Evolutionary conservation across 2,329 filamentous ascomycete species (phyloP).

Genomic region (Torrubiella hemipterigena): DNA sequence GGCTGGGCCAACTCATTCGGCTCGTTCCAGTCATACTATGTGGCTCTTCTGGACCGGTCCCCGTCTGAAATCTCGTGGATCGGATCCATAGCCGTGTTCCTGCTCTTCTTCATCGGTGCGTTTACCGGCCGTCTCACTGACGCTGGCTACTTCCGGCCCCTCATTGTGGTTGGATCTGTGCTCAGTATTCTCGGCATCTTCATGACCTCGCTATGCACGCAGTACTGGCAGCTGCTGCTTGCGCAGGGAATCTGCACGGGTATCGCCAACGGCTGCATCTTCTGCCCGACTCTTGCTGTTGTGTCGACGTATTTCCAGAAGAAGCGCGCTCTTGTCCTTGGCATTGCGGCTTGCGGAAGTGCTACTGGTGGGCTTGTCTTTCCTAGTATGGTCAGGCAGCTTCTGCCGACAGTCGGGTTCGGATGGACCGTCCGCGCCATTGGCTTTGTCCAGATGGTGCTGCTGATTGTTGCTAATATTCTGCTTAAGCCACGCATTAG

Average conservation of each 20-base stretch:
- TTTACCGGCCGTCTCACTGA: slow-evolving; percentile 41
- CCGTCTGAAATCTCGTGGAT: slow-evolving; percentile 41
- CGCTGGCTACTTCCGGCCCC: slow-evolving; percentile 36
- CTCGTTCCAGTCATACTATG: slow-evolving; percentile 43
- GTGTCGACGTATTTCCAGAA: slow-evolving; percentile 54
- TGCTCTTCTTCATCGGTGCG: slow-evolving; percentile 42
- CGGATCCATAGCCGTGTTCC: slow-evolving; percentile 40
- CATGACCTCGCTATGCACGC: slow-evolving; percentile 26
- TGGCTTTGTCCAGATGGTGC: slow-evolving; percentile 43
- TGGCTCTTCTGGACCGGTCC: slow-evolving; percentile 20
- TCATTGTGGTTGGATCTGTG: slow-evolving; percentile 26
- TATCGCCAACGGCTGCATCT: slow-evolving; percentile 49
- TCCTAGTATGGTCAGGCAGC: slow-evolving; percentile 22
- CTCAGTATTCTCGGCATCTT: slow-evolving; percentile 37
- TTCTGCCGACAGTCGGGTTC: slow-evolving; percentile 20
- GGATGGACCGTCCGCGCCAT: slow-evolving; percentile 46
- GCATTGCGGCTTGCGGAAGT: slow-evolving; percentile 47
- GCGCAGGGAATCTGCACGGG: slow-evolving; percentile 46
- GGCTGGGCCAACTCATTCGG: slow-evolving; percentile 44
- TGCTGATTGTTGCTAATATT: slow-evolving; percentile 23
- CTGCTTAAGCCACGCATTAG: slow-evolving; percentile 28
- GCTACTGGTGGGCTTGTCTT: slow-evolving; percentile 48
- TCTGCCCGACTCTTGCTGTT: slow-evolving; percentile 51
- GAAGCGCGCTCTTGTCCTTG: slow-evolving; percentile 46
- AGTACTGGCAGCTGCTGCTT: slow-evolving; percentile 46